These are phyloP conservation scores for Cyberlindnera subsufficiens DNA, from an alignment of 805 yeast species.

Conservation along the genomic window DNA sequence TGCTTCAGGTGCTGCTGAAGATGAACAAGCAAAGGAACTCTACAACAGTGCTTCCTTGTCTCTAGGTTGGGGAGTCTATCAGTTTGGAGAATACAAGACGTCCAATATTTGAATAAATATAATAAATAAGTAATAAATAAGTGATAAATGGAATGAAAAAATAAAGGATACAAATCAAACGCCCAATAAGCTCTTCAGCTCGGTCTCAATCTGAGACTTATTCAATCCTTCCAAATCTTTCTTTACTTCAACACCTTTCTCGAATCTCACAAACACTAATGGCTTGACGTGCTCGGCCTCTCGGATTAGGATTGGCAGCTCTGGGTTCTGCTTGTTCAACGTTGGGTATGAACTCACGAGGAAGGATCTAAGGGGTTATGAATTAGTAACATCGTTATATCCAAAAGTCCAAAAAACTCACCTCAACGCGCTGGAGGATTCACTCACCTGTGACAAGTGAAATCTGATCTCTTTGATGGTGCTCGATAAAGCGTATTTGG, in stretches of 20 bases:
- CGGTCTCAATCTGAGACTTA: slow-evolving; percentile 17
- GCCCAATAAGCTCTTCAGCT: slow-evolving; percentile 17
- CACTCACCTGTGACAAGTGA: slow-evolving; percentile 77
- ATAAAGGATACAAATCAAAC: slow-evolving; percentile 1
- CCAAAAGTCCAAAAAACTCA: slow-evolving; percentile 18
- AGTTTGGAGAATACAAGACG: slow-evolving; percentile 30
- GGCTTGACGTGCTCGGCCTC: slow-evolving; percentile 65
- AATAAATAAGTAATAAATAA: neutral
- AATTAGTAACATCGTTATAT: neutral
- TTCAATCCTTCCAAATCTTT: slow-evolving; percentile 31
- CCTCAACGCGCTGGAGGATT: slow-evolving; percentile 60
- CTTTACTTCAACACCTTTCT: slow-evolving; percentile 29
- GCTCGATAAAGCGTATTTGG: slow-evolving; percentile 32
- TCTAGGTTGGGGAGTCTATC: slow-evolving; percentile 69
- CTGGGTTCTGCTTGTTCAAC: slow-evolving; percentile 57
- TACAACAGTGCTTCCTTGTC: slow-evolving; percentile 39
- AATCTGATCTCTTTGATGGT: slow-evolving; percentile 76
- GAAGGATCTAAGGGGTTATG: slow-evolving; percentile 39
- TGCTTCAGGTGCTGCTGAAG: slow-evolving; percentile 46
- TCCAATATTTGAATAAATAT: neutral
- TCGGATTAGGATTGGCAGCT: slow-evolving; percentile 69
- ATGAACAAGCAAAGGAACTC: slow-evolving; percentile 36
- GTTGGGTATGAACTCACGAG: slow-evolving; percentile 57
- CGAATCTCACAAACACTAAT: slow-evolving; percentile 68
- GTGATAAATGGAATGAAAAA: neutral